Conservation (phyloP, 306 rosid species). For the Cucumis cinereus region DNA sequence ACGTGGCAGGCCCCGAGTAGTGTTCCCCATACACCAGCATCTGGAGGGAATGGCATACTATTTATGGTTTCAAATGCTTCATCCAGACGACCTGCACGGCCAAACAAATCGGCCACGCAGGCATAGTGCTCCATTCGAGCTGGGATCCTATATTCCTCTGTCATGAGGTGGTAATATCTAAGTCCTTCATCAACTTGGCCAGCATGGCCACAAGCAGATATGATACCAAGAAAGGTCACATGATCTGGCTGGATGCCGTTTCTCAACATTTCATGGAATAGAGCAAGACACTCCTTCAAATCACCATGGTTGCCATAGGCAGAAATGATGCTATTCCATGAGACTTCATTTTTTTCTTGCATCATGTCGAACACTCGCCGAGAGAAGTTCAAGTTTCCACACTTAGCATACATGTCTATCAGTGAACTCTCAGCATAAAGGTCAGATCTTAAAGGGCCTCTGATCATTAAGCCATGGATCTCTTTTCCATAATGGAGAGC, state of each 20-base stretch:
- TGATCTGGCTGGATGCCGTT: conserved; percentile 53
- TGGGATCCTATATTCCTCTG: conserved; percentile 35
- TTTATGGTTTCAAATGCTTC: conserved; percentile 62
- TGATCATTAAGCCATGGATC: conserved; percentile 50
- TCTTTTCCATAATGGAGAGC: conserved; percentile 59
- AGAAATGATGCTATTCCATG: conserved; percentile 71
- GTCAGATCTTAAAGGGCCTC: conserved; percentile 35
- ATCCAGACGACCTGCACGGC: conserved; percentile 50
- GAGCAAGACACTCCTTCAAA: conserved; percentile 35
- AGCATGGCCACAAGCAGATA: conserved; percentile 77
- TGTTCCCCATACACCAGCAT: conserved; percentile 85
- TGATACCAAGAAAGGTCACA: conserved; percentile 65
- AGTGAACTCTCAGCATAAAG: conserved; percentile 46
- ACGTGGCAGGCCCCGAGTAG: conserved; percentile 77
- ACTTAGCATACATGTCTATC: conserved; percentile 76
- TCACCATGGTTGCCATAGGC: conserved; percentile 69
- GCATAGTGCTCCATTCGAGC: conserved; percentile 74
- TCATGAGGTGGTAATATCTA: conserved; percentile 49
- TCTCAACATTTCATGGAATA: conserved; percentile 49
- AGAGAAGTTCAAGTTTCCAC: conserved; percentile 56
- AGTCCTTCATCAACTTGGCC: conserved; percentile 55
- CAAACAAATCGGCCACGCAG: conserved; percentile 66
- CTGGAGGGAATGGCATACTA: conserved; percentile 63
- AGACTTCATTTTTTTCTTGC: conserved; percentile 59
- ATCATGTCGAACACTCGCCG: conserved; percentile 44